Conservation (phyloP, 345 rosid genomes). For the Aquilaria sinensis region DNA sequence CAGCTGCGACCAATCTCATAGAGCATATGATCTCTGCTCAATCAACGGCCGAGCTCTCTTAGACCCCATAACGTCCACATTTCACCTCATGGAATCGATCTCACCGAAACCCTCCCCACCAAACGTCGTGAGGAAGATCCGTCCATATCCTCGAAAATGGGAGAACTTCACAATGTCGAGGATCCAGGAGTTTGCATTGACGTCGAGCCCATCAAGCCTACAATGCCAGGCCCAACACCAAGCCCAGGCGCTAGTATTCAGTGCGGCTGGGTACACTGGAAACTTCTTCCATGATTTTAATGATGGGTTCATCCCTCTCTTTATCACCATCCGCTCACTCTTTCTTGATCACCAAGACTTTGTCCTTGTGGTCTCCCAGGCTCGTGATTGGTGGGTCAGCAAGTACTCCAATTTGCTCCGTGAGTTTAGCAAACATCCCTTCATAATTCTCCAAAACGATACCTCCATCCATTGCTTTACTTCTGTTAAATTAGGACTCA, state of each 20-base stretch:
- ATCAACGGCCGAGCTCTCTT: conserved; percentile 37
- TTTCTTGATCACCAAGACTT: conserved; percentile 31
- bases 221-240: conserved; percentile 28
- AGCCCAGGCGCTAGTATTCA: conserved; percentile 48
- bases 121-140: conserved; percentile 21
- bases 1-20: conserved; percentile 43
- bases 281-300: conserved; percentile 59
- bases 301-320: conserved; percentile 62
- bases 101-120: not conserved
- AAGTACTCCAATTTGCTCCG: conserved; percentile 36
- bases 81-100: conserved; percentile 22
- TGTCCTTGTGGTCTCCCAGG: conserved; percentile 31
- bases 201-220: conserved; percentile 19
- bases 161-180: conserved; percentile 24
- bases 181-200: conserved; percentile 40
- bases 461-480: conserved; percentile 42
- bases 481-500: conserved; percentile 37
- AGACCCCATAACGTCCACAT: conserved; percentile 28
- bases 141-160: conserved; percentile 55
- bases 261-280: conserved; percentile 64
- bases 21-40: conserved; percentile 37
- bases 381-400: conserved; percentile 54
- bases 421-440: conserved; percentile 35
- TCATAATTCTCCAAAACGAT: conserved; percentile 38
- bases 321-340: conserved; percentile 38